Evolutionary conservation across 345 rosid species (phyloP).

Genomic region (Firmiana major): DNA sequence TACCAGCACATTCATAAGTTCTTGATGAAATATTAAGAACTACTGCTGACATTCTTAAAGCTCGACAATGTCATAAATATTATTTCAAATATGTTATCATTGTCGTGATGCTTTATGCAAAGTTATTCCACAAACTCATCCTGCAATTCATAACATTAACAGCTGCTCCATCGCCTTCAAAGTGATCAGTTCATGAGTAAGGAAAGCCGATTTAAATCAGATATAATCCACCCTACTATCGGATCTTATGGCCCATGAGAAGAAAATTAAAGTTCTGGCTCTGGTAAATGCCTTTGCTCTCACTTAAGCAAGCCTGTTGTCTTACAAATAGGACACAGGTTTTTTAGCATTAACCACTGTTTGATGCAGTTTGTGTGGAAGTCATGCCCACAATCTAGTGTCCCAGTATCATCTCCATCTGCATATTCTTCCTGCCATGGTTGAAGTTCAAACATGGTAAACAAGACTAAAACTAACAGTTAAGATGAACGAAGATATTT

Average conservation of each 20-base stretch:
- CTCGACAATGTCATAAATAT: conserved; percentile 7
- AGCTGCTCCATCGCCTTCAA: not conserved
- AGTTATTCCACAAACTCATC: conserved; percentile 14
- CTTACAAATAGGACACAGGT: conserved; percentile 88
- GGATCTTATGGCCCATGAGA: conserved; percentile 15
- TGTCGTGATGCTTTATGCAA: conserved; percentile 16
- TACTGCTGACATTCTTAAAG: not conserved
- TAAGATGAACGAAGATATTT: not conserved
- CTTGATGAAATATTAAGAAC: not conserved
- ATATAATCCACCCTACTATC: conserved; percentile 8
- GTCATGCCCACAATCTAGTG: conserved; percentile 74
- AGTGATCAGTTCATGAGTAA: not conserved
- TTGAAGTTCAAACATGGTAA: not conserved
- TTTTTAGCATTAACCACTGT: conserved; percentile 82
- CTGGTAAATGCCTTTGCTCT: conserved; percentile 1
- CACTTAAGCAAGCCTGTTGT: conserved; percentile 51
- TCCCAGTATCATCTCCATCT: conserved; percentile 70
- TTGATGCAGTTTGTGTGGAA: conserved; percentile 75
- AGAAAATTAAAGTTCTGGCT: conserved; percentile 13
- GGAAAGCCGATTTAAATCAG: conserved; percentile 6
- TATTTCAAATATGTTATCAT: conserved; percentile 5
- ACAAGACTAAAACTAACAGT: not conserved
- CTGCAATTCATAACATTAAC: conserved; percentile 15
- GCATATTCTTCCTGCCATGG: conserved; percentile 68
- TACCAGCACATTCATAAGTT: no score